These are phyloP conservation scores for Gentiana straminea DNA, from an alignment of 257 asterid genomes.

Conservation along the genomic window DNA sequence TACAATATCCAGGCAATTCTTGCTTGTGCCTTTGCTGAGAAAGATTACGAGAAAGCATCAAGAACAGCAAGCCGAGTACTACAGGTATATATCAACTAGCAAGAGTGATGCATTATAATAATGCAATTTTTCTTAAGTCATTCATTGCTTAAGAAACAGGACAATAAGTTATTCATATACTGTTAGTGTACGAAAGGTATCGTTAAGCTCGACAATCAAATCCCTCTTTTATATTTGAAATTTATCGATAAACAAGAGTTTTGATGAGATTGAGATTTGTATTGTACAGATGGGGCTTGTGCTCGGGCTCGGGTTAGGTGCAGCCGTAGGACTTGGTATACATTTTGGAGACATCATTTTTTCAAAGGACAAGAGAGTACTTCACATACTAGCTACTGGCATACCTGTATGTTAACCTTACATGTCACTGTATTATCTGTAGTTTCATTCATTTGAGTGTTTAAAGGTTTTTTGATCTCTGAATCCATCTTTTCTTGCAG, in stretches of 20 bases:
- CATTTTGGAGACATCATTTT: conserved; percentile 77
- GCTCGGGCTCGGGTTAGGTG: conserved; percentile 66
- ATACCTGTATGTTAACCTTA: conserved; percentile 48
- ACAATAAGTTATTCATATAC: neutral
- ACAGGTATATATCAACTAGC: conserved; percentile 33
- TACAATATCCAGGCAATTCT: conserved; percentile 62
- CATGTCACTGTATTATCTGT: neutral
- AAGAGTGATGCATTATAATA: no score
- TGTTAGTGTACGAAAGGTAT: neutral
- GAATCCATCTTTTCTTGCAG: conserved; percentile 18
- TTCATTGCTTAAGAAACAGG: neutral
- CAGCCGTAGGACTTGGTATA: conserved; percentile 63
- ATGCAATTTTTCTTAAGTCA: neutral
- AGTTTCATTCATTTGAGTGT: neutral
- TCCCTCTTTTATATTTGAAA: neutral
- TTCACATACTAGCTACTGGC: conserved; percentile 47
- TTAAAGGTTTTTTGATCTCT: neutral
- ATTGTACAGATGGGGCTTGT: conserved; percentile 74
- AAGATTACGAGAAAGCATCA: conserved; percentile 70
- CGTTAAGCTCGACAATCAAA: neutral
- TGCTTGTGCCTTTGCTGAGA: conserved; percentile 95
- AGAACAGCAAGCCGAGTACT: conserved; percentile 72
- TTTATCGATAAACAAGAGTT: neutral
- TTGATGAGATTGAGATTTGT: neutral
- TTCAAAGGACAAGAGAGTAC: conserved; percentile 56